Evolutionary conservation across 768 basidiomycete species (phyloP).

Genomic region (Mycena olivaceomarginata): DNA sequence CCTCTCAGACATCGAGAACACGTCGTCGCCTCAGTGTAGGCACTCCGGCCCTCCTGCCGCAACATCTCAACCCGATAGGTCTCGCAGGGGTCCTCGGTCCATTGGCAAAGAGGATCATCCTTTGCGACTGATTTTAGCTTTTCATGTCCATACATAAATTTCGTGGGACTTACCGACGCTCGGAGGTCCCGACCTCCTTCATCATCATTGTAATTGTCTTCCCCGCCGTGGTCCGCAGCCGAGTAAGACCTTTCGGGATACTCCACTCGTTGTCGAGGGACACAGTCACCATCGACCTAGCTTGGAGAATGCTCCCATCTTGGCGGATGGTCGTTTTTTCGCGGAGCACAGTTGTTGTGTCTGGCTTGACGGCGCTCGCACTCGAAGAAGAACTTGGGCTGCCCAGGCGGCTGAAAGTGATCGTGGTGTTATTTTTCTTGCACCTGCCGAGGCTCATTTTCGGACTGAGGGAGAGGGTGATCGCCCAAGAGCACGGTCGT

Average conservation of each 20-base stretch:
- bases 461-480: too few species aligned
- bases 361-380: too few species aligned
- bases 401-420: too few species aligned
- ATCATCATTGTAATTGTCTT: not conserved
- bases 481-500: too few species aligned
- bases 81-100: not conserved
- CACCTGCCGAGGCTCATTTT: too few species aligned
- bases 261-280: not conserved
- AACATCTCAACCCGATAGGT: not conserved
- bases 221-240: not conserved
- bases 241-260: not conserved
- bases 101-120: not conserved
- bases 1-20: too few species aligned
- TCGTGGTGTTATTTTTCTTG: too few species aligned
- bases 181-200: not conserved
- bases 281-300: not conserved
- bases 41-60: not conserved
- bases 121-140: too few species aligned
- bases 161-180: not conserved
- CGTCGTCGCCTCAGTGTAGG: too few species aligned
- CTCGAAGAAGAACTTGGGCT: too few species aligned
- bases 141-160: too few species aligned
- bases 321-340: not conserved
- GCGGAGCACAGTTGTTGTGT: not conserved
- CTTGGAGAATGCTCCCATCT: not conserved